These are phyloP conservation scores for Penicillium atrosanguineum DNA, from an alignment of 495 filamentous ascomycete species.

Conservation along the genomic window DNA sequence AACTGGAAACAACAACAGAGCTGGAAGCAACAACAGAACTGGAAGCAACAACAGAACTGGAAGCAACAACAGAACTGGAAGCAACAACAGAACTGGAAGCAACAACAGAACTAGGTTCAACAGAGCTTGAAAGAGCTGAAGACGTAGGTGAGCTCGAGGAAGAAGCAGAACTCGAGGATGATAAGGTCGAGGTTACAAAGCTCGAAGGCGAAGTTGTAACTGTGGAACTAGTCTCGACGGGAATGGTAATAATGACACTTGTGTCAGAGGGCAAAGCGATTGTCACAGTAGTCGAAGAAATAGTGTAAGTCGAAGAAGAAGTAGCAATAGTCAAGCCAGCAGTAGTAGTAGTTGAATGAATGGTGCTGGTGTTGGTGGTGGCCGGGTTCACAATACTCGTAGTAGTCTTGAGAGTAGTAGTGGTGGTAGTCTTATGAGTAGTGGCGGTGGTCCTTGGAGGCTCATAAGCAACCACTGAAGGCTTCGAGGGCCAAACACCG, in stretches of 20 bases:
- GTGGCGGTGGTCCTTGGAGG: no score
- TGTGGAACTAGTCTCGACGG: conserved; percentile 13
- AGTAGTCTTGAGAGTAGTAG: conserved; percentile 10
- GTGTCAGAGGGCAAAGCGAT: conserved; percentile 12
- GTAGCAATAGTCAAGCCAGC: background rate
- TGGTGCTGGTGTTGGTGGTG: no score
- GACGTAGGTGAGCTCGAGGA: background rate
- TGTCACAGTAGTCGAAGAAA: conserved; percentile 5
- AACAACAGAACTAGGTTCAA: no score
- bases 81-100: no score
- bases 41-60: no score
- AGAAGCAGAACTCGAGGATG: no score
- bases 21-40: no score
- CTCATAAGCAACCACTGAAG: conserved; percentile 25
- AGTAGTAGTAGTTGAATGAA: no score
- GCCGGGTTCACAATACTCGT: conserved; percentile 1
- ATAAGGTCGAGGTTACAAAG: conserved; percentile 13
- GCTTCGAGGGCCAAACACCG: conserved; percentile 29
- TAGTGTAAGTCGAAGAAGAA: conserved; percentile 7
- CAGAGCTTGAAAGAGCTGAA: no score
- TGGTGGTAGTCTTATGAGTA: no score
- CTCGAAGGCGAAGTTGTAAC: conserved; percentile 12
- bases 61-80: no score
- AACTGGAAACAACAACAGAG: no score
- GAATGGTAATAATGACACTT: conserved; percentile 11